Evolutionary conservation across 306 rosid species (phyloP).

Genomic region (Spatholobus suberectus): DNA sequence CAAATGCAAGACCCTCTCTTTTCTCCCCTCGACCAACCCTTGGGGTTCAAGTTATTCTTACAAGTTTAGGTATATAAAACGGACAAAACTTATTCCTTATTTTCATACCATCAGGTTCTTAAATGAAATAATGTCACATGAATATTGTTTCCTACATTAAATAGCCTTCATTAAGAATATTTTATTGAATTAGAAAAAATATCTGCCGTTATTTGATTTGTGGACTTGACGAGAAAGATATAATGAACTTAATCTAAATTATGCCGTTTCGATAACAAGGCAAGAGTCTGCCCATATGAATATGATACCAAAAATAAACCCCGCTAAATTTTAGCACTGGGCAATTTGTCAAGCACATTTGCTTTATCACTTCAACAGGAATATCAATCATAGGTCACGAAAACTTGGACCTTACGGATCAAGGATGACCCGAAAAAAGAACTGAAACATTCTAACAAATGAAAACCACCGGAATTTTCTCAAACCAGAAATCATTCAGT

Average conservation of each 20-base stretch:
- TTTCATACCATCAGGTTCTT: background rate
- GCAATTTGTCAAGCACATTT: background rate
- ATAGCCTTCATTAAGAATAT: background rate
- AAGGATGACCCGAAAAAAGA: background rate
- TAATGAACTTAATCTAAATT: too few relatives aligned
- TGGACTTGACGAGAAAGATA: too few relatives aligned
- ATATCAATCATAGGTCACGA: background rate
- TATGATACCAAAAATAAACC: too few relatives aligned
- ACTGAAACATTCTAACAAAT: background rate
- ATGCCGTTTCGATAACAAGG: too few relatives aligned
- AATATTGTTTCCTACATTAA: background rate
- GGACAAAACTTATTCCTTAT: background rate
- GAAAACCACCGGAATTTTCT: background rate
- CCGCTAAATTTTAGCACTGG: background rate
- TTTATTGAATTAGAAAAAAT: background rate
- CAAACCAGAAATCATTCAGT: background rate
- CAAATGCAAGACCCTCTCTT: too few relatives aligned
- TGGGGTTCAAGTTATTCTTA: background rate
- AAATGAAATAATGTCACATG: background rate
- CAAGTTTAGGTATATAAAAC: background rate
- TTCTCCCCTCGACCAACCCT: too few relatives aligned
- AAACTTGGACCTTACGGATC: background rate
- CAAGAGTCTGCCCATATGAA: too few relatives aligned
- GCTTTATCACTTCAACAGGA: background rate
- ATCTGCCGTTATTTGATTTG: background rate